Percentiles rank a stretch among this genome's conserved stretches.
phyloP scores from a whole-genome alignment of 2,329 filamentous ascomycete genomes.

The Fusarium oxysporum region DNA sequence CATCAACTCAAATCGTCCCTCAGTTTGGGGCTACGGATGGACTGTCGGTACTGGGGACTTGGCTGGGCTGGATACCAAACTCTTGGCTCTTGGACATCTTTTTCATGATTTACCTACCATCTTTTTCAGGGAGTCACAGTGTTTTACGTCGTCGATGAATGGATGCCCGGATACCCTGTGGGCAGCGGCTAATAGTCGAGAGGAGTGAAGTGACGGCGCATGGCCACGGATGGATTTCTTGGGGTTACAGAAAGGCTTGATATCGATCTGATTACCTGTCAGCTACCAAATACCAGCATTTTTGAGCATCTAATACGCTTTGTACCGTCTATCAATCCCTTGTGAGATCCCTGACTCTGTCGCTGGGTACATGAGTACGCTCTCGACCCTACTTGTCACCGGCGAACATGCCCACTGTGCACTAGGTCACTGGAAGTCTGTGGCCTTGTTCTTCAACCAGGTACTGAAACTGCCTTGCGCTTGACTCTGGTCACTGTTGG shows the following conservation, averaged over 20 bases:
- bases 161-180: slow-evolving; percentile 44
- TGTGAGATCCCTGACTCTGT: slow-evolving; percentile 3
- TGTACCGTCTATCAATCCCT: not conserved
- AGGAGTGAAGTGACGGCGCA: slow-evolving; percentile 27
- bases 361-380: not conserved
- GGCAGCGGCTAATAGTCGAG: slow-evolving; percentile 45
- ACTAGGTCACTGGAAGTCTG: slow-evolving; percentile 4
- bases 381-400: not conserved
- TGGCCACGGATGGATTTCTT: slow-evolving; percentile 30
- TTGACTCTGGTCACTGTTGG: not conserved
- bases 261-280: slow-evolving; percentile 35
- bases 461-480: not conserved
- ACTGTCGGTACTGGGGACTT: slow-evolving; percentile 24
- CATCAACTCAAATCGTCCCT: slow-evolving; percentile 17
- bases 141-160: slow-evolving; percentile 45
- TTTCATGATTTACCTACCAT: slow-evolving; percentile 37
- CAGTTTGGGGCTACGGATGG: slow-evolving; percentile 34
- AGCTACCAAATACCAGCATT: slow-evolving; percentile 23
- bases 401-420: not conserved
- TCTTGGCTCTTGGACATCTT: slow-evolving; percentile 25
- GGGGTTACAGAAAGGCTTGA: slow-evolving; percentile 29
- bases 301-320: not conserved
- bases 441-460: not conserved
- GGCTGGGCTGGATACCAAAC: slow-evolving; percentile 38
- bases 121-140: slow-evolving; percentile 34